Conservation (phyloP, 345 rosid genomes). For the Adansonia digitata region DNA sequence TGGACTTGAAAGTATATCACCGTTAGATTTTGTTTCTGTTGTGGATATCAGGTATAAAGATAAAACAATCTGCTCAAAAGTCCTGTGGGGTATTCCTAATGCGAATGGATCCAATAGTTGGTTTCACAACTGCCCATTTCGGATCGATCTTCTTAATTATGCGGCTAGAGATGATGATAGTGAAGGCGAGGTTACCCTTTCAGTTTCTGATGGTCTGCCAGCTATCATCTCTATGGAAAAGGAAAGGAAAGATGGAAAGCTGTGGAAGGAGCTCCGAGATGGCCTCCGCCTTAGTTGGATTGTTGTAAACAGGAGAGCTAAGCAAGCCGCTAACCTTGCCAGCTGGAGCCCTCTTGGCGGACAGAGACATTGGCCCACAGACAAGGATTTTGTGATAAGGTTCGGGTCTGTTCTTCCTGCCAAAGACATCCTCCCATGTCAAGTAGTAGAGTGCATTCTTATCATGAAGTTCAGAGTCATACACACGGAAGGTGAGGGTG, state of each 20-base stretch:
- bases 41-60: constrained; percentile 66
- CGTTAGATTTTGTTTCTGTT: constrained; percentile 61
- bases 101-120: constrained; percentile 59
- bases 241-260: constrained; percentile 69
- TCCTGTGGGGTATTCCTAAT: constrained; percentile 69
- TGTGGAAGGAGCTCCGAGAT: constrained; percentile 66
- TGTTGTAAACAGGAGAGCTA: constrained; percentile 54
- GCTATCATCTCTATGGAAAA: constrained; percentile 57
- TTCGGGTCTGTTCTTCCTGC: constrained; percentile 81
- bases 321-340: constrained; percentile 66
- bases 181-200: constrained; percentile 47
- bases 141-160: constrained; percentile 53
- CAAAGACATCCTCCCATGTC: constrained; percentile 57
- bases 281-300: constrained; percentile 75
- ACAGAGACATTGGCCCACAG: constrained; percentile 82
- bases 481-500: constrained; percentile 39
- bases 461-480: constrained; percentile 60
- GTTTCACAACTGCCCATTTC: constrained; percentile 72
- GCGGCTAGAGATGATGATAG: constrained; percentile 41
- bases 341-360: constrained; percentile 84
- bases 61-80: constrained; percentile 56
- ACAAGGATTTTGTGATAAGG: constrained; percentile 65
- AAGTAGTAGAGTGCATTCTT: constrained; percentile 65
- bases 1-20: constrained; percentile 44
- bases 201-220: constrained; percentile 62